phyloP scores from a whole-genome alignment of 2,329 filamentous ascomycete genomes.

The Chaetomiaceae sp. region DNA sequence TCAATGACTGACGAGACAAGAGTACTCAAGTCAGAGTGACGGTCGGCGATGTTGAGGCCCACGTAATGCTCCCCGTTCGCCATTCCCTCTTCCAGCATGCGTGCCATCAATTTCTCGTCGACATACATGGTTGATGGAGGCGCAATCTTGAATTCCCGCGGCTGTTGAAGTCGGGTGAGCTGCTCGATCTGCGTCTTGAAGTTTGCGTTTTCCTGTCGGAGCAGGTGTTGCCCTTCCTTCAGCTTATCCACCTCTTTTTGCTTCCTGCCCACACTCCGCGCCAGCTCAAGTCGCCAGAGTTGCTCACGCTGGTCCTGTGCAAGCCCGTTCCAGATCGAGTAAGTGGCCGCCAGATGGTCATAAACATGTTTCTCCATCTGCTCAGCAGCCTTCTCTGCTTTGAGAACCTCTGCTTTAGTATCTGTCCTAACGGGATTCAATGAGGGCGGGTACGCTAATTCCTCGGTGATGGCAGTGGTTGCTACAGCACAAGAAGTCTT shows the following conservation, averaged over 20 bases:
- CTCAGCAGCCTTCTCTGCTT: slow-evolving; percentile 50
- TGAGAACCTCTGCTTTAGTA: slow-evolving; percentile 44
- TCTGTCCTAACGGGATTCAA: slow-evolving; percentile 39
- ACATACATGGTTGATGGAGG: slow-evolving; percentile 51
- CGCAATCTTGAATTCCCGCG: slow-evolving; percentile 53
- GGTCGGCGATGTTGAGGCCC: slow-evolving; percentile 48
- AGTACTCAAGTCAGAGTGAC: slow-evolving; percentile 48
- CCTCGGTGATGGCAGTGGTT: slow-evolving; percentile 48
- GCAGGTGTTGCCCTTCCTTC: slow-evolving; percentile 45
- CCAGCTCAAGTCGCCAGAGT: slow-evolving; percentile 59
- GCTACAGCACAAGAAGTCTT: slow-evolving; percentile 49
- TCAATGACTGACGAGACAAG: slow-evolving; percentile 53
- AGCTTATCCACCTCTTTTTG: slow-evolving; percentile 52
- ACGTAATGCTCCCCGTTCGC: slow-evolving; percentile 36
- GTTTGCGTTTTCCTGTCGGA: slow-evolving; percentile 54
- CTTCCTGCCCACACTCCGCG: slow-evolving; percentile 54
- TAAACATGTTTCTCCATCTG: slow-evolving; percentile 64
- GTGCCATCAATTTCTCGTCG: slow-evolving; percentile 44
- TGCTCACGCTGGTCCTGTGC: slow-evolving; percentile 52
- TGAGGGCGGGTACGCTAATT: slow-evolving; percentile 46
- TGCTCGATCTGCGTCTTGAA: slow-evolving; percentile 57
- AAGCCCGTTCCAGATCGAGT: slow-evolving; percentile 68
- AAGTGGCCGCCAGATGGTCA: slow-evolving; percentile 73
- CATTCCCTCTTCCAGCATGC: slow-evolving; percentile 44
- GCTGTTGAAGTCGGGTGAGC: slow-evolving; percentile 55